Percentiles rank a stretch among this genome's conserved stretches.
phyloP scores from a whole-genome alignment of 129 eudicot genomes.

The Kitagawia praeruptora region DNA sequence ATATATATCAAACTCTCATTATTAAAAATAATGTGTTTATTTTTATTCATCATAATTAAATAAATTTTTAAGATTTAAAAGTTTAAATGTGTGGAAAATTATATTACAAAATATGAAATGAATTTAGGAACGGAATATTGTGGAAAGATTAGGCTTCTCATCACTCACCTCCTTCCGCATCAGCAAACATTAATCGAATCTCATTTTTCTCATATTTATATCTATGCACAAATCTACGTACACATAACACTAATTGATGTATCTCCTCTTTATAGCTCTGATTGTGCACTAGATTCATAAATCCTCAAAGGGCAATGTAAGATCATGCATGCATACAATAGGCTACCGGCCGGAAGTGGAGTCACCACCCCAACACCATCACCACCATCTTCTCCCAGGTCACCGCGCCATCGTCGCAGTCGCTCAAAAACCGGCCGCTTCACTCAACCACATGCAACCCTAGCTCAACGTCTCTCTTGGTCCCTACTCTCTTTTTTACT shows the following conservation, averaged over 20 bases:
- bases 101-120: no score
- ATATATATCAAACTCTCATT: no score
- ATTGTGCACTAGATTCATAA: neutral
- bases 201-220: neutral
- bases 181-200: neutral
- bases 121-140: neutral
- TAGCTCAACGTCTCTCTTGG: constrained; percentile 51
- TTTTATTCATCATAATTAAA: no score
- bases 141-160: neutral
- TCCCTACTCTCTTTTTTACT: constrained; percentile 45
- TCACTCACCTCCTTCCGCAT: neutral
- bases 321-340: constrained; percentile 59
- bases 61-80: no score
- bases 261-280: neutral
- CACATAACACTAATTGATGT: neutral
- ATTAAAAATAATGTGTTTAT: no score
- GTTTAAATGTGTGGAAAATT: no score
- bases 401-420: constrained; percentile 54
- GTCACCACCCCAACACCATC: constrained; percentile 65
- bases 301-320: constrained; percentile 5
- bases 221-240: neutral
- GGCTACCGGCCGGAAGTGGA: constrained; percentile 78
- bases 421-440: constrained; percentile 32
- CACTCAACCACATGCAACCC: constrained; percentile 36
- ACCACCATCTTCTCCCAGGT: constrained; percentile 78